Evolutionary conservation across 352 stramenopile genomes (phyloP), one percentile per base, ranked within the genome.

Genomic region (Phytophthora cactorum): DNA sequence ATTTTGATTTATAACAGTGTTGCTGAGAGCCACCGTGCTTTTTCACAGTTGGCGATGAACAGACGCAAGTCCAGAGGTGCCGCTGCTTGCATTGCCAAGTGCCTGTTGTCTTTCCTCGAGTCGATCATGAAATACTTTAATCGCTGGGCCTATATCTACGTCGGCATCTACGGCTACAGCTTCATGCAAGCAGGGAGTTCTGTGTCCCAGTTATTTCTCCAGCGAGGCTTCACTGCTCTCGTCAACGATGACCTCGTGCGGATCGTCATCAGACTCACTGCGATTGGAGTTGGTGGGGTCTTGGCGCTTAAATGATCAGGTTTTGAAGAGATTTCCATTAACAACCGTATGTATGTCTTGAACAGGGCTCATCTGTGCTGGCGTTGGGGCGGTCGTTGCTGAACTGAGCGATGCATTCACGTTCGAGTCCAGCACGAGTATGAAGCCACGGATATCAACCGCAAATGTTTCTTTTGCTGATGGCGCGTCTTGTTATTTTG

Each of bases 221-320:
- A 87, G 53, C 86, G 93, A 51, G 95, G 93, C 10, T 98, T 94
- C 63, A 95, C 90, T 46, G 84, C 89, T 2, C 97, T 99, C 59
- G 95, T 98, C 72, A 97, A 97, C 68, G 95, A 98, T 74, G 86
- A 97, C 29, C 75, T 99, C 41, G 88, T 98, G 34, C 85, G 92
- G 61, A 92, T 83, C 45, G 87, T 97, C 12, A 67, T 99, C 7
- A 69, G 79, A 28, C 90, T 98, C 70, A 75, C 92, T 5, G 86
- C 82, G 17, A 69, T 97, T 27, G 83, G 66, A 10, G 75, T 98
- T n/a, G 92, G 86, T 71, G 54, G 10, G 52, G 39, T 38, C 34
- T 14, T 14, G 10, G 34, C 34, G 8, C 1, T 39, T 5, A 34
- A 34, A 34, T 1, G 9, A 15, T 9, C 4, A 12, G 7, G 34